Percentiles rank a stretch among this genome's conserved stretches.
These are phyloP conservation scores for Halenospora varia DNA, from an alignment of 495 filamentous ascomycete species.

Conservation along the genomic window DNA sequence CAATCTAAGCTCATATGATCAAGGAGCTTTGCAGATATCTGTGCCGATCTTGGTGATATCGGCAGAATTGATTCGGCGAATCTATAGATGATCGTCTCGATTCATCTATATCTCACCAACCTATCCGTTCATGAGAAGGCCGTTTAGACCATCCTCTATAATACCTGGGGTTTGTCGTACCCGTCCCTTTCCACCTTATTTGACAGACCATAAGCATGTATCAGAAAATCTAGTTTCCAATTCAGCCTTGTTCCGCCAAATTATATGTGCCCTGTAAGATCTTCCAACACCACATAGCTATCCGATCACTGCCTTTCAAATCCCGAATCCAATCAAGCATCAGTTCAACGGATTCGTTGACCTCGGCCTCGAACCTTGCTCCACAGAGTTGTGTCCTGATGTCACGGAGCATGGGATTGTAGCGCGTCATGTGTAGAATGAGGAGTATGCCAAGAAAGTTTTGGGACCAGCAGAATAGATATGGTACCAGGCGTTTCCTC, in stretches of 20 bases:
- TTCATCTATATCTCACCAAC: too few species aligned
- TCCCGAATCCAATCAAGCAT: conserved; percentile 54
- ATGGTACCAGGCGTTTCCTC: conserved; percentile 52
- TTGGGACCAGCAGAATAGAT: conserved; percentile 55
- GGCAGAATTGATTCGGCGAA: too few species aligned
- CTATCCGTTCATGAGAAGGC: too few species aligned
- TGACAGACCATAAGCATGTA: too few species aligned
- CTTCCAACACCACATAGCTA: conserved; percentile 49
- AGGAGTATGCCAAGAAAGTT: conserved; percentile 54
- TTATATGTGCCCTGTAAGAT: conserved; percentile 39
- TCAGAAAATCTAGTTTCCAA: background rate
- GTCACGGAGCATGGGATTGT: conserved; percentile 40
- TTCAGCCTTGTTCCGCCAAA: background rate
- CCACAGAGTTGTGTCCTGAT: conserved; percentile 41
- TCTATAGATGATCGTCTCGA: too few species aligned
- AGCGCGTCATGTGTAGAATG: conserved; percentile 46
- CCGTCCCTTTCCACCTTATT: too few species aligned
- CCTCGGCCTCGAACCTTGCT: conserved; percentile 41
- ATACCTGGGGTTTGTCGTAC: too few species aligned
- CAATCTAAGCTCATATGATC: background rate
- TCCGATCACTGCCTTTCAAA: conserved; percentile 41
- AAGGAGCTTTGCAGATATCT: background rate
- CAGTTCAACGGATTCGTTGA: conserved; percentile 39
- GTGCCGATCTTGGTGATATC: background rate
- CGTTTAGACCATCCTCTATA: too few species aligned